A percentile compares a stretch with the other conserved stretches of the same genome.
Conservation (phyloP, 208 protist species). For the Leishmania tarentolae region DNA sequence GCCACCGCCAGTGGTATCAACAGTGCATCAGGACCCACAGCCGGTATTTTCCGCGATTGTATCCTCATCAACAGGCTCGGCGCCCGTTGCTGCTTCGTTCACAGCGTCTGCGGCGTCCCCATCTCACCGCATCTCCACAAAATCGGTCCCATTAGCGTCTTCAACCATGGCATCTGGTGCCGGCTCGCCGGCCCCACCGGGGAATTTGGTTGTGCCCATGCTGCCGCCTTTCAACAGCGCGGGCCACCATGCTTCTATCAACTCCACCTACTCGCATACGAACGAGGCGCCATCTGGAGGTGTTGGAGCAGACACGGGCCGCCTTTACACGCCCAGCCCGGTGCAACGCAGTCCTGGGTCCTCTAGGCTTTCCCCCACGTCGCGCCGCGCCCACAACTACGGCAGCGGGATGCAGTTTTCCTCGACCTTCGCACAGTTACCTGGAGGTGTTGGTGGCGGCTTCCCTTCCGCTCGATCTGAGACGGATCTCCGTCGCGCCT, state of each 20-base stretch:
- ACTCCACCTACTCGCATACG: neutral
- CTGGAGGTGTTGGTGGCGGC: slow-evolving; percentile 3
- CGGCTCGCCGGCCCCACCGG: neutral
- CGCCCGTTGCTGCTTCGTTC: neutral
- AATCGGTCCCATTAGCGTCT: neutral
- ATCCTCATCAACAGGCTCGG: slow-evolving; percentile 4
- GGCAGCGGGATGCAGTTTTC: slow-evolving; percentile 1
- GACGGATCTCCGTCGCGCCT: slow-evolving; percentile 25
- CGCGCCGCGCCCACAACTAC: neutral
- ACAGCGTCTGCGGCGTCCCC: neutral
- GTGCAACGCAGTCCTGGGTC: slow-evolving; percentile 7
- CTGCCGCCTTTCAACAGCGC: slow-evolving; percentile 1
- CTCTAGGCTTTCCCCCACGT: slow-evolving; percentile 1
- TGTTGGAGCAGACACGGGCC: neutral
- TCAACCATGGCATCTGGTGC: neutral
- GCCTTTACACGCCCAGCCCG: slow-evolving; percentile 4
- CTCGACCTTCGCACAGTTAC: neutral
- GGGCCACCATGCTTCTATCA: slow-evolving; percentile 7
- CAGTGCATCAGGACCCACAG: slow-evolving; percentile 11
- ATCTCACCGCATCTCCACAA: slow-evolving; percentile 5
- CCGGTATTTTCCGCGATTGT: neutral
- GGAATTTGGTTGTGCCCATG: neutral
- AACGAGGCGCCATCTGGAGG: slow-evolving; percentile 7
- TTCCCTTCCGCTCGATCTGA: slow-evolving; percentile 20
- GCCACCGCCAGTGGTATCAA: neutral